These are phyloP conservation scores for Acanthamoeba royreba DNA, from an alignment of 208 protist species.

Conservation along the genomic window DNA sequence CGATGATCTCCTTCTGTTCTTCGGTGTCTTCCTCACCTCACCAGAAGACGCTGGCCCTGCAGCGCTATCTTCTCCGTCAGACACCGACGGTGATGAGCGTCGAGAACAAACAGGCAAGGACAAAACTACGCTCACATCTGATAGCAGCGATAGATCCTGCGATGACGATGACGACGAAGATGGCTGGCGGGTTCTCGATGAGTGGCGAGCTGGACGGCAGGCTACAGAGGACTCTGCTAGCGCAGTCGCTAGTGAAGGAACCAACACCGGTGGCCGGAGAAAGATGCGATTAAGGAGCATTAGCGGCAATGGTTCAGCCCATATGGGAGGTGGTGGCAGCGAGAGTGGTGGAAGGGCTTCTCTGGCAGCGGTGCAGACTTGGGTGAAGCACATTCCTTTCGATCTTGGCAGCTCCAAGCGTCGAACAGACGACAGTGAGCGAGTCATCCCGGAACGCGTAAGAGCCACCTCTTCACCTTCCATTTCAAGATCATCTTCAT, in stretches of 20 bases:
- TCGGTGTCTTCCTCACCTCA: background rate
- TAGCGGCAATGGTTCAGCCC: background rate
- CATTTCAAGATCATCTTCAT: too few relatives aligned
- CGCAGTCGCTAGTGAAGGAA: background rate
- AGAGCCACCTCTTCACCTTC: too few relatives aligned
- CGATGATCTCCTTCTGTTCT: background rate
- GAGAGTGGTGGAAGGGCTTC: background rate
- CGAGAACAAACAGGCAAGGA: background rate
- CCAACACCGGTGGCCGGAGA: background rate
- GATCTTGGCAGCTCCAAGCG: background rate
- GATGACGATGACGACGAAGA: background rate
- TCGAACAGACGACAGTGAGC: background rate
- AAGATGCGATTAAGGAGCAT: background rate
- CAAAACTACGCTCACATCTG: background rate
- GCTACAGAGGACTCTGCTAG: background rate
- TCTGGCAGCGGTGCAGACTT: background rate
- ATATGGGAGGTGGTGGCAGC: background rate
- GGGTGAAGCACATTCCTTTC: constrained; percentile 27
- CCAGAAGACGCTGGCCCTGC: background rate
- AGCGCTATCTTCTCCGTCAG: background rate
- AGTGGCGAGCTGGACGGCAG: background rate
- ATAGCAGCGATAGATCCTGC: background rate
- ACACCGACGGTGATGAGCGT: background rate
- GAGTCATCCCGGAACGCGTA: too few relatives aligned
- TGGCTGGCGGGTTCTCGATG: background rate